These are phyloP conservation scores for Dioscorea alata DNA, from an alignment of 106 monocot genomes.

Conservation along the genomic window DNA sequence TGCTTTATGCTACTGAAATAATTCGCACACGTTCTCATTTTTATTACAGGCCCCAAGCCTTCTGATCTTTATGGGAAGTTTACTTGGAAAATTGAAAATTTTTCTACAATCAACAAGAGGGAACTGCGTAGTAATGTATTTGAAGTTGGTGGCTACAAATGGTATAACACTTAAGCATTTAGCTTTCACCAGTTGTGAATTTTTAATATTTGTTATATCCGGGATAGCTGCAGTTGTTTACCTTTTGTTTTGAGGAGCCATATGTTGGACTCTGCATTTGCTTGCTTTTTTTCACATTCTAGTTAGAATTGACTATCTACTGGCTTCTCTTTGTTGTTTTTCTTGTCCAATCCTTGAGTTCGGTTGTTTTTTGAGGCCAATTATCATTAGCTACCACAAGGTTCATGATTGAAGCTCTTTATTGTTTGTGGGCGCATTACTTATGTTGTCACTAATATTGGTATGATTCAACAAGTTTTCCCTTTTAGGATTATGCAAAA, in stretches of 20 bases:
- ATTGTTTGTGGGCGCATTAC: no score
- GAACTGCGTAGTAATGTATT: conserved; percentile 80
- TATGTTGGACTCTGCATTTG: not conserved
- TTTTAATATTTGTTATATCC: not conserved
- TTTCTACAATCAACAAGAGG: conserved; percentile 68
- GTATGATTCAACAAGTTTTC: no score
- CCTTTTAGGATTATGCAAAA: no score
- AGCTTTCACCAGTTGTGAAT: conserved; percentile 65
- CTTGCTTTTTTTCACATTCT: not conserved
- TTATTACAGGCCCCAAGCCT: conserved; percentile 69
- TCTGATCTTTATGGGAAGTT: conserved; percentile 73
- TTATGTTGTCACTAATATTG: no score
- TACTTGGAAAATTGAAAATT: conserved; percentile 93
- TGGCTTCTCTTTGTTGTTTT: not conserved
- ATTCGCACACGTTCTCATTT: not conserved
- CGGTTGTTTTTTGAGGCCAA: no score
- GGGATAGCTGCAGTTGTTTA: not conserved
- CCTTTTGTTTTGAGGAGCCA: not conserved
- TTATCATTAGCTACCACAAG: no score
- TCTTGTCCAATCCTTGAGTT: not conserved
- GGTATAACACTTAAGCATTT: conserved; percentile 27
- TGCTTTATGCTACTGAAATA: not conserved
- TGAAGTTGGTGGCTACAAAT: conserved; percentile 96
- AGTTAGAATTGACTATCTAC: not conserved
- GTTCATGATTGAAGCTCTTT: no score